Evolutionary conservation across 768 basidiomycete species (phyloP).

Genomic region (Butyriboletus loyo): DNA sequence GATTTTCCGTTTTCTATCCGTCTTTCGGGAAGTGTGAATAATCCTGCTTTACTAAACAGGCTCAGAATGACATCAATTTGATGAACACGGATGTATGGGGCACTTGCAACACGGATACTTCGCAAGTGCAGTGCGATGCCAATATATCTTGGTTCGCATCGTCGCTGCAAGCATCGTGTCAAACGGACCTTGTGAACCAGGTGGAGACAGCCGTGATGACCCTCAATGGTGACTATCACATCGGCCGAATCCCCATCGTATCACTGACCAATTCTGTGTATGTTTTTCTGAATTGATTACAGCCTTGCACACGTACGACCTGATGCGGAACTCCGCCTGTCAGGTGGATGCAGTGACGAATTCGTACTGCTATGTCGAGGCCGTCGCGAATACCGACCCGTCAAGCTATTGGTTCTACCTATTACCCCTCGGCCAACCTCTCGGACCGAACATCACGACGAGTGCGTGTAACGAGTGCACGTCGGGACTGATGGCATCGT

Average conservation of each 20-base stretch:
- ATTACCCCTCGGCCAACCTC: slow-evolving; percentile 55
- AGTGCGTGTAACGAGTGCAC: slow-evolving; percentile 66
- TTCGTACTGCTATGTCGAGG: slow-evolving; percentile 73
- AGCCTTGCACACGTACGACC: slow-evolving; percentile 61
- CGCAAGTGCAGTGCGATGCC: slow-evolving; percentile 49
- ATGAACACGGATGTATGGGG: slow-evolving; percentile 75
- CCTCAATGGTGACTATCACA: slow-evolving; percentile 46
- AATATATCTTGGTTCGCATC: slow-evolving; percentile 68
- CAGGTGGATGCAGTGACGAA: slow-evolving; percentile 52
- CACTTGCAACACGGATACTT: slow-evolving; percentile 64
- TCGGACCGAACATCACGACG: slow-evolving; percentile 45
- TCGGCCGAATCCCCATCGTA: neutral
- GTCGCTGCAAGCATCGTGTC: slow-evolving; percentile 49
- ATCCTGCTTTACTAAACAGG: slow-evolving; percentile 41
- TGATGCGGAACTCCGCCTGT: slow-evolving; percentile 65
- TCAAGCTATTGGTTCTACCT: slow-evolving; percentile 73
- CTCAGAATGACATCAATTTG: slow-evolving; percentile 56
- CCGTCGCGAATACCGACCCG: slow-evolving; percentile 52
- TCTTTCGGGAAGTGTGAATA: neutral
- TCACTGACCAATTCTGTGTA: neutral
- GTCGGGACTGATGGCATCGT: slow-evolving; percentile 54
- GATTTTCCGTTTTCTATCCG: slow-evolving; percentile 17
- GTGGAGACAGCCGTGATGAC: slow-evolving; percentile 54
- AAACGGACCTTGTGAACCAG: slow-evolving; percentile 48
- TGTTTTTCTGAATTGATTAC: neutral